Percentiles rank a stretch among this genome's conserved stretches.
Evolutionary conservation across 768 basidiomycete genomes (phyloP).

Genomic region (Amylocystis lapponica): DNA sequence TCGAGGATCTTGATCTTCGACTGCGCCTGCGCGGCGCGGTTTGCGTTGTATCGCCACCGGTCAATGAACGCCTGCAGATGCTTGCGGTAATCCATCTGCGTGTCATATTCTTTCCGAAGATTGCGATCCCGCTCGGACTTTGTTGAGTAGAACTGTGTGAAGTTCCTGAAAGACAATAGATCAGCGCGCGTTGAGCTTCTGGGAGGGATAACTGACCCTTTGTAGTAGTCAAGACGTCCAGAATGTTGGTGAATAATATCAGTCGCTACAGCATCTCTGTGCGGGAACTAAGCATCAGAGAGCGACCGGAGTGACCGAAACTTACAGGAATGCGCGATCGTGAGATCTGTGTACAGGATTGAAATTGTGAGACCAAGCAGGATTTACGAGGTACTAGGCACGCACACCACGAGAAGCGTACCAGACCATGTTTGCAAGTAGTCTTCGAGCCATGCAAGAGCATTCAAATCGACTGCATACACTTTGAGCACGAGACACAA

Average conservation of each 20-base stretch:
- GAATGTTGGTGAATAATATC: conserved; percentile 98
- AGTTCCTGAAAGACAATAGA: conserved; percentile 54
- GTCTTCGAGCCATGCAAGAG: conserved; percentile 95
- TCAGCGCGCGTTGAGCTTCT: neutral
- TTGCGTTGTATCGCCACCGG: conserved; percentile 96
- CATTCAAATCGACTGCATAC: conserved; percentile 78
- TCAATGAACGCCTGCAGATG: conserved; percentile 98
- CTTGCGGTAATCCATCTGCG: conserved; percentile 92
- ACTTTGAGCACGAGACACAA: neutral
- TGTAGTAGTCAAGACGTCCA: conserved; percentile 91
- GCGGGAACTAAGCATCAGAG: neutral
- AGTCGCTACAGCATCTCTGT: conserved; percentile 89
- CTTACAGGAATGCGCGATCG: conserved; percentile 92
- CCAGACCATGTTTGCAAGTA: conserved; percentile 94
- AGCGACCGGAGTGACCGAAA: neutral
- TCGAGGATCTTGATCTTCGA: conserved; percentile 67
- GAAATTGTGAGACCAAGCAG: neutral
- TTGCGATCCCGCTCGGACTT: conserved; percentile 93
- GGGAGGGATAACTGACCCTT: conserved; percentile 51
- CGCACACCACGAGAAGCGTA: conserved; percentile 88
- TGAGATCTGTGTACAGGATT: conserved; percentile 58
- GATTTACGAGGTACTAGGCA: conserved; percentile 6
- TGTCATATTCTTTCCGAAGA: conserved; percentile 90
- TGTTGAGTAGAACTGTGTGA: conserved; percentile 97
- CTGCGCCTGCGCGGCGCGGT: conserved; percentile 53